Percentiles rank a stretch among this genome's conserved stretches.
These are phyloP conservation scores for Rosa persica DNA, from an alignment of 306 rosid genomes.

Conservation along the genomic window DNA sequence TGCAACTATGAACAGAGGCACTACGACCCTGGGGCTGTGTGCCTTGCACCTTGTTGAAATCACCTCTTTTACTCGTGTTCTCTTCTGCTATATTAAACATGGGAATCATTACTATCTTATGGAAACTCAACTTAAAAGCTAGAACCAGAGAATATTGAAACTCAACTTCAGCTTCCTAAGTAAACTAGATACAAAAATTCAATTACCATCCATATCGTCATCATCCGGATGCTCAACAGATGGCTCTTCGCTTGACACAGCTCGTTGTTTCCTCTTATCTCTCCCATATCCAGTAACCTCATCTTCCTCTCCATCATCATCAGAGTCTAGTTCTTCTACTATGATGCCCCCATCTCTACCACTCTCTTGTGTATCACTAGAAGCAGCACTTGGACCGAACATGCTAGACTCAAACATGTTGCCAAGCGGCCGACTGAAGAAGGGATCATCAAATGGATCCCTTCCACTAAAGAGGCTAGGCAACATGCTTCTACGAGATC, in stretches of 20 bases:
- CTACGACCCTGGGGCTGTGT: slow-evolving; percentile 29
- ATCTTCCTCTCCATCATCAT: slow-evolving; percentile 46
- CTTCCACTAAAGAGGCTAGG: slow-evolving; percentile 59
- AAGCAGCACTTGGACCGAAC: slow-evolving; percentile 33
- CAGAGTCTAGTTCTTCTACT: slow-evolving; percentile 66
- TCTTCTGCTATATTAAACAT: slow-evolving; percentile 28
- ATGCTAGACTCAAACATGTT: slow-evolving; percentile 34
- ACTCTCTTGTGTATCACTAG: slow-evolving; percentile 25
- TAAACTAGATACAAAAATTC: background rate
- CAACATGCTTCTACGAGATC: slow-evolving; percentile 40
- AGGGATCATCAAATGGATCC: slow-evolving; percentile 85
- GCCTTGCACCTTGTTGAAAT: slow-evolving; percentile 24
- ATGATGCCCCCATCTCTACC: slow-evolving; percentile 43
- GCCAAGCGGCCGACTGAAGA: slow-evolving; percentile 57
- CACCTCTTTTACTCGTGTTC: slow-evolving; percentile 27
- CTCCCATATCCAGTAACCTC: slow-evolving; percentile 25
- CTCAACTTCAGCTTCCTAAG: background rate
- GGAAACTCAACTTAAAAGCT: background rate
- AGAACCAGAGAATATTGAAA: background rate
- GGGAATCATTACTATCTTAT: slow-evolving; percentile 5
- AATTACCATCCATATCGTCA: slow-evolving; percentile 55
- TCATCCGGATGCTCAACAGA: slow-evolving; percentile 81
- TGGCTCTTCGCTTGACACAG: slow-evolving; percentile 53
- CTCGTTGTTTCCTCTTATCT: slow-evolving; percentile 18
- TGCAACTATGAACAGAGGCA: slow-evolving; percentile 46